Conservation (phyloP, 768 basidiomycete species). For the Hypsizygus marmoreus region DNA sequence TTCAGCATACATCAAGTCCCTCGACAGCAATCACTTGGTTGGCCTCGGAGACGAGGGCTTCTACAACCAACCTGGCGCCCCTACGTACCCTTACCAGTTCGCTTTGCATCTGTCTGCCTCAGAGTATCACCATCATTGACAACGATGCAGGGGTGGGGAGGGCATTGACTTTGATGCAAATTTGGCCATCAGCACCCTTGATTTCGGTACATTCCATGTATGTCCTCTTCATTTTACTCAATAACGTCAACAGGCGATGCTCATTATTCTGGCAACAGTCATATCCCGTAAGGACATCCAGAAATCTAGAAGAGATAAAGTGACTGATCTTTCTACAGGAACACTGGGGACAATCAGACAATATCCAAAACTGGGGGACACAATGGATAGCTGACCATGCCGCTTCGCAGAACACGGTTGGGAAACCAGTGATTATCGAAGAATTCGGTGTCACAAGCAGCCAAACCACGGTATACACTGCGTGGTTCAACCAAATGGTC, state of each 20-base stretch:
- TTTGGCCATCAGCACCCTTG: slow-evolving; percentile 53
- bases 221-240: slow-evolving; percentile 18
- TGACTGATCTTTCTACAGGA: slow-evolving; percentile 32
- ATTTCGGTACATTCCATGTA: slow-evolving; percentile 72
- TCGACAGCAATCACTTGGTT: slow-evolving; percentile 24
- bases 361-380: slow-evolving; percentile 50
- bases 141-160: slow-evolving; percentile 49
- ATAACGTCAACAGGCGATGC: too few species aligned
- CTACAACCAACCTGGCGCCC: slow-evolving; percentile 48
- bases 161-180: slow-evolving; percentile 68
- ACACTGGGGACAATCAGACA: slow-evolving; percentile 50
- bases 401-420: slow-evolving; percentile 44
- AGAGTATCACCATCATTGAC: neutral
- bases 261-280: slow-evolving; percentile 26
- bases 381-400: slow-evolving; percentile 69
- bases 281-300: slow-evolving; percentile 30
- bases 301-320: neutral
- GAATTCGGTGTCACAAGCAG: slow-evolving; percentile 62
- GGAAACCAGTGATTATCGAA: slow-evolving; percentile 67
- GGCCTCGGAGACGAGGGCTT: slow-evolving; percentile 24
- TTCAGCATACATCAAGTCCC: slow-evolving; percentile 22
- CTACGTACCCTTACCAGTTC: slow-evolving; percentile 59
- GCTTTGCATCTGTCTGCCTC: neutral
- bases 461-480: slow-evolving; percentile 49
- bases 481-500: slow-evolving; percentile 56